Evolutionary conservation across 192 early-diverging fungal species (phyloP).

Genomic region (Dissophora ornata): DNA sequence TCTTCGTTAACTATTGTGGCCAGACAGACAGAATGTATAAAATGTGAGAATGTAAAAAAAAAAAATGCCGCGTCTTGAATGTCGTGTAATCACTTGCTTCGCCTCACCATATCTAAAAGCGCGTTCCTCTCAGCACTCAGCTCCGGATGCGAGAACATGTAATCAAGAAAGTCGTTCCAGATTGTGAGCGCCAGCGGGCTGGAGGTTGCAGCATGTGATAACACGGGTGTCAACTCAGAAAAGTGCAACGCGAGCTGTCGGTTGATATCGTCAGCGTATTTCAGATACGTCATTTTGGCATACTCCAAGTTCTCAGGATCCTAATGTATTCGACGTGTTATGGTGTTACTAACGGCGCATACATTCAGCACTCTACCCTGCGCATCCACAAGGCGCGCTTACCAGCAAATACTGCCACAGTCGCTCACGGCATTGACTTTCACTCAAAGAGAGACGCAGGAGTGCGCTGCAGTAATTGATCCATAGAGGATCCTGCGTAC

Average conservation of each 20-base stretch:
- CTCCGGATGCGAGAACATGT: constrained; percentile 34
- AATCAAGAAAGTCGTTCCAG: constrained; percentile 48
- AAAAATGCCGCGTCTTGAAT: too few relatives aligned
- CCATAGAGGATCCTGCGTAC: constrained; percentile 44
- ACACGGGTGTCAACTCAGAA: constrained; percentile 11
- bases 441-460: constrained; percentile 23
- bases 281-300: constrained; percentile 37
- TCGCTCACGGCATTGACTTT: constrained; percentile 15
- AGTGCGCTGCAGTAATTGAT: constrained; percentile 44
- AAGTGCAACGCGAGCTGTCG: constrained; percentile 31
- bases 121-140: constrained; percentile 8
- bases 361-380: too few relatives aligned
- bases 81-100: too few relatives aligned
- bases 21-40: not conserved
- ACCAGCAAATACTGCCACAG: constrained; percentile 36
- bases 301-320: constrained; percentile 15
- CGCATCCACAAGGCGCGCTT: not conserved
- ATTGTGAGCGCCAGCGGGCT: constrained; percentile 15
- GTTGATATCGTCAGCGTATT: constrained; percentile 41
- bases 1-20: constrained; percentile 28
- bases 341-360: too few relatives aligned
- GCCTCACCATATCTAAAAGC: constrained; percentile 37
- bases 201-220: constrained; percentile 4
- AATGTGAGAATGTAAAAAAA: too few relatives aligned
- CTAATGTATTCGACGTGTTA: too few relatives aligned